Percentiles rank a stretch among this genome's conserved stretches.
These are phyloP conservation scores for Azolla pinnata DNA, from an alignment of 75 land plant genomes.

Conservation along the genomic window DNA sequence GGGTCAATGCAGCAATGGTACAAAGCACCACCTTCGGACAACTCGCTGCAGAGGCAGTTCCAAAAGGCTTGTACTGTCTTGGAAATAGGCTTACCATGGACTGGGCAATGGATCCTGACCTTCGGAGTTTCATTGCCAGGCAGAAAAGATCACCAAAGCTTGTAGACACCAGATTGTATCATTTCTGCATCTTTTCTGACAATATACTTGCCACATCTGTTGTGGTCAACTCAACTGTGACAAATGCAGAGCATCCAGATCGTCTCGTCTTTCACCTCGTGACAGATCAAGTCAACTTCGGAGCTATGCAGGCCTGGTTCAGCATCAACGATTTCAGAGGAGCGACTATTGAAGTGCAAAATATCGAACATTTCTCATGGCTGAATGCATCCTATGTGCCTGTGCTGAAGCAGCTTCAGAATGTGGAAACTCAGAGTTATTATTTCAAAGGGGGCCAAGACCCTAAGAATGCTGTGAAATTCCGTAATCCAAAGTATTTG, in stretches of 20 bases:
- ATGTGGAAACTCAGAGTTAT: constrained; percentile 69
- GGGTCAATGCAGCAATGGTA: constrained; percentile 35
- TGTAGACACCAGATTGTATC: constrained; percentile 50
- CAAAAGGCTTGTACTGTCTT: constrained; percentile 75
- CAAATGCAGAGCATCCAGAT: constrained; percentile 56
- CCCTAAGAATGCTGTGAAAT: constrained; percentile 54
- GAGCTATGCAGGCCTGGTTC: constrained; percentile 86
- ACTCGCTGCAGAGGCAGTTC: constrained; percentile 82
- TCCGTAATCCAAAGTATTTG: constrained; percentile 81
- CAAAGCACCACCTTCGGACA: constrained; percentile 71
- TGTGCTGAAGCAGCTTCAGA: constrained; percentile 87
- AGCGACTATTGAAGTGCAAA: constrained; percentile 60
- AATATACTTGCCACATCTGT: constrained; percentile 82
- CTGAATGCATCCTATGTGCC: constrained; percentile 88
- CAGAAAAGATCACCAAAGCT: constrained; percentile 27
- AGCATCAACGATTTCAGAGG: constrained; percentile 53
- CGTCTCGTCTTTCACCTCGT: constrained; percentile 73
- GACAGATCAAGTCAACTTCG: constrained; percentile 73
- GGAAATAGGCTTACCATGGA: constrained; percentile 49
- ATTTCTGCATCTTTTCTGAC: constrained; percentile 85
- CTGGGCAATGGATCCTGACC: constrained; percentile 35
- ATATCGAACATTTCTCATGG: constrained; percentile 69
- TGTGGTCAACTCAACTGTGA: constrained; percentile 81
- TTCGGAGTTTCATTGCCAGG: constrained; percentile 23
- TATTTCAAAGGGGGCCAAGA: constrained; percentile 55